These are phyloP conservation scores for Cryptosporidium sp. DNA, from an alignment of 169 alveolate genomes.

Conservation along the genomic window DNA sequence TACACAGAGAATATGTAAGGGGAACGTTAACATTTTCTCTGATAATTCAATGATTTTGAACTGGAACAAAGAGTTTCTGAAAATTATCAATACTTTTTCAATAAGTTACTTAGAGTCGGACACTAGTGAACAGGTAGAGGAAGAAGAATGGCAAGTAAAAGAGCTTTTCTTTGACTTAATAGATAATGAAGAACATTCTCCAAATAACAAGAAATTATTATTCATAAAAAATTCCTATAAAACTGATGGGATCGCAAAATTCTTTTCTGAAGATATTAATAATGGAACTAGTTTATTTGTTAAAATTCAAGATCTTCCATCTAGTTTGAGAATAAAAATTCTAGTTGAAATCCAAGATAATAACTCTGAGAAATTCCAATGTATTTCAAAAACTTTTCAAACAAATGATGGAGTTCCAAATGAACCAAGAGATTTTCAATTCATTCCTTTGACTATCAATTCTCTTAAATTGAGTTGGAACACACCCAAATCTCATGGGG, in stretches of 20 bases:
- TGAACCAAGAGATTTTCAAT: conserved; percentile 22
- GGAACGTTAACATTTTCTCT: neutral
- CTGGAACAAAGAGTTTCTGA: conserved; percentile 21
- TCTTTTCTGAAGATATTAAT: conserved; percentile 1
- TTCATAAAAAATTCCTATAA: neutral
- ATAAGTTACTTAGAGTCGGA: neutral
- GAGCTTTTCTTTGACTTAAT: neutral
- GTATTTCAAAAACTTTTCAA: conserved; percentile 27
- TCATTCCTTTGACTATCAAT: conserved; percentile 33
- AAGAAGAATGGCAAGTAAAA: conserved; percentile 20
- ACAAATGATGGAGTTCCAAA: conserved; percentile 56
- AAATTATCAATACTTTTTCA: neutral
- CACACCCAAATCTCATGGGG: conserved; percentile 33
- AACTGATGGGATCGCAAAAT: conserved; percentile 12
- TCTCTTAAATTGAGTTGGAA: conserved; percentile 47
- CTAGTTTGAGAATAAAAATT: conserved; percentile 7
- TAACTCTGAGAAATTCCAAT: conserved; percentile 27
- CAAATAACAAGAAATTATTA: neutral
- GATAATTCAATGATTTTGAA: conserved; percentile 26
- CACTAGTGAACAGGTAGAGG: neutral
- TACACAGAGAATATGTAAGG: conserved; percentile 17
- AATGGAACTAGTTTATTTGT: neutral
- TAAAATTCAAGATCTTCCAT: neutral
- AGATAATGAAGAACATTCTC: neutral
- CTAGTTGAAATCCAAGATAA: conserved; percentile 10